phyloP scores from a whole-genome alignment of 495 filamentous ascomycete genomes.

The Achaetomiella virescens region DNA sequence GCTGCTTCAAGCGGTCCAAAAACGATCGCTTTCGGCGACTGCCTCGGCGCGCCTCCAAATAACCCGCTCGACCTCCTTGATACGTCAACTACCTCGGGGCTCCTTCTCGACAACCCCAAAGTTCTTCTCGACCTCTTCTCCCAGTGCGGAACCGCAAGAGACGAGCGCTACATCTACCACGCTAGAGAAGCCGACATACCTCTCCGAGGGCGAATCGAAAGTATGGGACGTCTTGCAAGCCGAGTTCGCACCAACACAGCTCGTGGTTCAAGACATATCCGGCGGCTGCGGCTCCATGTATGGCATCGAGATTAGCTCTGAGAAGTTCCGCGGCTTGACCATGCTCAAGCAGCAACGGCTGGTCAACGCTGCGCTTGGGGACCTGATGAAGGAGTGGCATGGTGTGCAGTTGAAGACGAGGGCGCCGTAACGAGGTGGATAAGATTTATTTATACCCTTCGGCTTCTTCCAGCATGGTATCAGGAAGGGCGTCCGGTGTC shows the following conservation, averaged over 20 bases:
- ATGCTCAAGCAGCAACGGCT: constrained; percentile 68
- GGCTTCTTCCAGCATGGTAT: no score
- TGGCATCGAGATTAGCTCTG: constrained; percentile 60
- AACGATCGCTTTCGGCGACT: constrained; percentile 1
- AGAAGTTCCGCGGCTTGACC: constrained; percentile 56
- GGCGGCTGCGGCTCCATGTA: constrained; percentile 79
- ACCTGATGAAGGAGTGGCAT: constrained; percentile 70
- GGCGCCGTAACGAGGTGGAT: constrained; percentile 24
- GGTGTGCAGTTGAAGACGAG: constrained; percentile 65
- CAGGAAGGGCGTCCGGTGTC: no score
- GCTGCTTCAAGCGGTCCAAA: background rate
- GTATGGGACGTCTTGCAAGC: constrained; percentile 41
- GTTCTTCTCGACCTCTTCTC: constrained; percentile 9
- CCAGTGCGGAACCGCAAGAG: background rate
- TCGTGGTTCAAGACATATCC: constrained; percentile 66
- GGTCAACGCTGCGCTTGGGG: constrained; percentile 60
- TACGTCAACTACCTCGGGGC: background rate
- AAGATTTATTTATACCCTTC: background rate
- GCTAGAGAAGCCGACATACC: constrained; percentile 34
- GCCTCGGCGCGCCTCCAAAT: background rate
- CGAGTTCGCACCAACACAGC: constrained; percentile 40
- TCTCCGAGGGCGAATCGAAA: constrained; percentile 38
- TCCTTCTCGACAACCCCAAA: background rate
- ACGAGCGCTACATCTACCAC: background rate
- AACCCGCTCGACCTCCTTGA: background rate